Conservation (phyloP, 176 grass and related monocot genomes). For the Cenchrus americanus region DNA sequence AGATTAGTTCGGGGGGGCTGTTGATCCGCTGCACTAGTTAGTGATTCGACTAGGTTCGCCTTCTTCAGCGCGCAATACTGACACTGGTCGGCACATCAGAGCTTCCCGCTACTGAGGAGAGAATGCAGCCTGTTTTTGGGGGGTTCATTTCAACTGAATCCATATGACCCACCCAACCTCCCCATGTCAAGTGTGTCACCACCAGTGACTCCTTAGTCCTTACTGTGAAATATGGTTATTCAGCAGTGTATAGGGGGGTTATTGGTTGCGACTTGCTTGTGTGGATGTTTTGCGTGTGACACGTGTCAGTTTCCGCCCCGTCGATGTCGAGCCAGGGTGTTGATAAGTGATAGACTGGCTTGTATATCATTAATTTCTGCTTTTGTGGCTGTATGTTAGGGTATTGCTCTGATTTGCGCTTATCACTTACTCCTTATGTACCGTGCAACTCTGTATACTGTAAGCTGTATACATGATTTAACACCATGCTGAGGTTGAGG, state of each 20-base stretch:
- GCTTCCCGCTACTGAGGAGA: background rate
- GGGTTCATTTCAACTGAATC: background rate
- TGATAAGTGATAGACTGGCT: background rate
- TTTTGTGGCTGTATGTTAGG: background rate
- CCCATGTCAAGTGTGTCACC: background rate
- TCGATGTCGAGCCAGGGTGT: slow-evolving; percentile 9
- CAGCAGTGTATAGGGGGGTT: background rate
- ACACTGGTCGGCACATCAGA: background rate
- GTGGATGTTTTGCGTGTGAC: background rate
- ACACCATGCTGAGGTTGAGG: background rate
- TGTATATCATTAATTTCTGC: background rate
- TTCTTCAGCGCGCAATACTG: background rate
- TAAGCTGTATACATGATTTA: slow-evolving; percentile 2
- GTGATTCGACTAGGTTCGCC: background rate
- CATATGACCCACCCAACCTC: background rate
- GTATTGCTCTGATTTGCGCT: background rate
- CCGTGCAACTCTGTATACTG: background rate
- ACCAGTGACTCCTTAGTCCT: background rate
- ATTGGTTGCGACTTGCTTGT: background rate
- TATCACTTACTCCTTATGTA: background rate
- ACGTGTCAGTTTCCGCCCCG: background rate
- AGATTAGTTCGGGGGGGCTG: background rate
- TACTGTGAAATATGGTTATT: background rate
- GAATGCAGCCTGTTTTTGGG: background rate
- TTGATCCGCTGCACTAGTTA: background rate